phyloP scores from a whole-genome alignment of 768 basidiomycete genomes.

The Tulasnella sp. region DNA sequence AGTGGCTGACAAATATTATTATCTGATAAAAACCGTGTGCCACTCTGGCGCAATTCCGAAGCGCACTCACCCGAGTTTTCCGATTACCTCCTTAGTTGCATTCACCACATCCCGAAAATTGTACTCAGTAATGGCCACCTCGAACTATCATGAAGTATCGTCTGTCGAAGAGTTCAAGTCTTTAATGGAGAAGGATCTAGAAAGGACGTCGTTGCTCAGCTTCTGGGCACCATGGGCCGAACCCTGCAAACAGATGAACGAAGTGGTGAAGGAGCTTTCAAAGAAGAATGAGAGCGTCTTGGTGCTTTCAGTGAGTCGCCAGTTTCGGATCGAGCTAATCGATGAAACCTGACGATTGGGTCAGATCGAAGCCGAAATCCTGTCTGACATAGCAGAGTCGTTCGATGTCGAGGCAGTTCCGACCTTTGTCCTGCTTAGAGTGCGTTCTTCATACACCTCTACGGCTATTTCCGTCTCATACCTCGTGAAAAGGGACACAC shows the following conservation, averaged over 20 bases:
- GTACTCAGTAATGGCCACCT: neutral
- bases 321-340: neutral
- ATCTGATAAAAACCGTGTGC: constrained; percentile 1
- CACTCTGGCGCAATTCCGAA: neutral
- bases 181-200: constrained; percentile 66
- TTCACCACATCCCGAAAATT: constrained; percentile 7
- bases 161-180: constrained; percentile 67
- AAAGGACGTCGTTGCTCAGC: constrained; percentile 76
- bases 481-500: constrained; percentile 66
- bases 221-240: constrained; percentile 93
- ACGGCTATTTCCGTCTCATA: neutral
- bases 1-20: neutral
- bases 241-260: constrained; percentile 85
- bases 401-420: constrained; percentile 91
- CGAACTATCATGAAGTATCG: constrained; percentile 34
- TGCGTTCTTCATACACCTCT: constrained; percentile 33
- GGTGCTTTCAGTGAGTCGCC: constrained; percentile 55
- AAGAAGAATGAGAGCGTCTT: constrained; percentile 60
- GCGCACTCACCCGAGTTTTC: neutral
- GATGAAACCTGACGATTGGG: neutral
- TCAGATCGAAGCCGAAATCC: constrained; percentile 76
- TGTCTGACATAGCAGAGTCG: constrained; percentile 79
- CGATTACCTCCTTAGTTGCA: neutral
- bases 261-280: constrained; percentile 63
- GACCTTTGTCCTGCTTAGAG: constrained; percentile 69